Base-by-base conservation (phyloP, 768 basidiomycete species). In the Lactarius psammicola region DNA sequence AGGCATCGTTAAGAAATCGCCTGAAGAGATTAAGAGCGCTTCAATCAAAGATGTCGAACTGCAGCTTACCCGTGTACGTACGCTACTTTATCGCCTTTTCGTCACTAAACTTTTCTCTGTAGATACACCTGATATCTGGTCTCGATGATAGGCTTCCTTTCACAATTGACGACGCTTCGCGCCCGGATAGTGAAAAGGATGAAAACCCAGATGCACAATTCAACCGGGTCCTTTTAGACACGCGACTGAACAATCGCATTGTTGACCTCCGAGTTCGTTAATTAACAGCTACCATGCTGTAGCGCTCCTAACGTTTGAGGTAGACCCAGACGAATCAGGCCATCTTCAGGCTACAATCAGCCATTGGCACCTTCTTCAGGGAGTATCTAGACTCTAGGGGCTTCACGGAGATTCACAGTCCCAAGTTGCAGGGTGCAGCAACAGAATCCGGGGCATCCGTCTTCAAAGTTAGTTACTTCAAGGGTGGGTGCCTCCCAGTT, bases 391-490 rank as follows among this genome's bases (percentile, higher is more conserved):
- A 85, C 68, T 74, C 73, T 28, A 79, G 89, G 60, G 87, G 88
- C 26, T 98, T 98, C 75, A 86, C 85, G 60, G 96, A 98, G 77
- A 98, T 99, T 67, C 96, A 98, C 78, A 95, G 92, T 67, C 97
- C 97, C 6, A 99, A 98, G 79, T 82, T 99, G 2, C 95, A 98
- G 75, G 95, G 93, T 49, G 90, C 97, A 38, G 95, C 97, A 10
- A 98, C 97, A 2, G 97, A 98, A 78, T 92, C 90, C 15, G 97
- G 97, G 10, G 93, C 97, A 51, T 92, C 91, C 40, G 97, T 99
- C 44, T 99, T 98, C 84, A 95, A 95, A 81, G 97, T 98, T 54
- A 84, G 84, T 73, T 98, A 99, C 77, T 99, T 98, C 82, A 96
- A 97, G 83, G 93, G 95, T 88, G 69, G 40, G 79, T 72, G 20